Conservation (phyloP, 2,329 filamentous ascomycete species). For the Knoxdaviesia capensis region DNA sequence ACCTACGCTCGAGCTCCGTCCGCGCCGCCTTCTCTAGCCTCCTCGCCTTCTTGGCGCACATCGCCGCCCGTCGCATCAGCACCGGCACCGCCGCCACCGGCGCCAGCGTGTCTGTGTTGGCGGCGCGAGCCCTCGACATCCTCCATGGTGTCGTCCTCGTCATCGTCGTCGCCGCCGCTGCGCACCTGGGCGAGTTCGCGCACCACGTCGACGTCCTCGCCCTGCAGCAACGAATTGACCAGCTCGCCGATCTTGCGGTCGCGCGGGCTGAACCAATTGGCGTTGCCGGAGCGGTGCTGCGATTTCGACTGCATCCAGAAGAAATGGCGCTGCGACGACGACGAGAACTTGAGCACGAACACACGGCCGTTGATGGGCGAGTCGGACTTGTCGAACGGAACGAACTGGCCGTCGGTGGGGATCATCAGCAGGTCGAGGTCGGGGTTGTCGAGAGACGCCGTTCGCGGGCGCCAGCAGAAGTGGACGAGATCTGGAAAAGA, state of each 20-base stretch:
- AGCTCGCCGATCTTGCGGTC: conserved; percentile 79
- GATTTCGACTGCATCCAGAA: conserved; percentile 94
- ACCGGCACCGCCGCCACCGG: conserved; percentile 56
- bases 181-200: conserved; percentile 48
- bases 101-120: conserved; percentile 27
- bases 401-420: conserved; percentile 70
- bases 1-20: conserved; percentile 99
- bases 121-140: conserved; percentile 50
- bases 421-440: conserved; percentile 89
- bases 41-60: conserved; percentile 73
- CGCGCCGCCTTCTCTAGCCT: conserved; percentile 75
- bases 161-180: conserved; percentile 25
- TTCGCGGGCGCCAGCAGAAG: conserved; percentile 89
- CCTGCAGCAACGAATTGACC: conserved; percentile 66
- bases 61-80: conserved; percentile 79
- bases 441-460: conserved; percentile 46
- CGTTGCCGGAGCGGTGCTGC: conserved; percentile 47
- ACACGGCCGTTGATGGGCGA: conserved; percentile 66
- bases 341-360: conserved; percentile 83
- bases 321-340: conserved; percentile 74
- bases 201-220: conserved; percentile 68
- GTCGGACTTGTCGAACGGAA: conserved; percentile 43
- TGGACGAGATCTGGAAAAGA: conserved; percentile 53
- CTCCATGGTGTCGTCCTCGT: conserved; percentile 42
- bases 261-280: conserved; percentile 63